Evolutionary conservation across 2,329 filamentous ascomycete genomes (phyloP), one percentile per base, ranked within the genome.

Genomic region (Pestalotiopsis sp.): DNA sequence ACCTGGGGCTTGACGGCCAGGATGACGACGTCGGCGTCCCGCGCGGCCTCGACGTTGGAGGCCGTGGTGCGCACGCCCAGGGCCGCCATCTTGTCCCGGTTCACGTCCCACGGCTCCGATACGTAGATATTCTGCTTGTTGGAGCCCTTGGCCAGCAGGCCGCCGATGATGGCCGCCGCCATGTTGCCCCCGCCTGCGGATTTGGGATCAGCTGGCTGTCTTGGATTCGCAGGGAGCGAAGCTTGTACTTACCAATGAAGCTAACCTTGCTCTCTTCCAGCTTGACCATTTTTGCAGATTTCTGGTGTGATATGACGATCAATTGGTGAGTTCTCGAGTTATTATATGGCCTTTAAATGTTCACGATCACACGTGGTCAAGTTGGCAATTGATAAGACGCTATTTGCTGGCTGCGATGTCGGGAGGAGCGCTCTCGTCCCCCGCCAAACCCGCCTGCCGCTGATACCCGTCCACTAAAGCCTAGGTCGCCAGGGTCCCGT

Each of bases 1-100:
- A 86, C 83, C 75, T 86, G 84, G 6, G 84, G 84, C 81, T 86
- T 86, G 69, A 86, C 84, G 68, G 84, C 82, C 49, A 86, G 77
- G 72, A 86, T 81, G 68, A 86, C 76, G 4, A 86, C 77, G 68
- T 85, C 82, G 13, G 84, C 83, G 59, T 79, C 79, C 0, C 71
- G 64, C 3, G 81, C 78, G 12, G 83, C 84, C 68, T 85, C 84
- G 71, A 76, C 74, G 75, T 85, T 86, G 72, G 81, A 82, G 1
- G 79, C 79, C 3, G 83, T 85, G 66, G 83, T 84, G 71, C 76
- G 78, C 65, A 86, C 84, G 65, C 84, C 84, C 4, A 81, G 73
- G 2, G 79, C 80, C 41, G 76, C 79, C 76, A 86, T 83, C 80
- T 86, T 86, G 65, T 80, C 76, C 67, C 84, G 82, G 80, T 86